A percentile compares a stretch with the other conserved stretches of the same genome.
Evolutionary conservation across 2,329 filamentous ascomycete genomes (phyloP).

Genomic region (Calonectria leucothoes): DNA sequence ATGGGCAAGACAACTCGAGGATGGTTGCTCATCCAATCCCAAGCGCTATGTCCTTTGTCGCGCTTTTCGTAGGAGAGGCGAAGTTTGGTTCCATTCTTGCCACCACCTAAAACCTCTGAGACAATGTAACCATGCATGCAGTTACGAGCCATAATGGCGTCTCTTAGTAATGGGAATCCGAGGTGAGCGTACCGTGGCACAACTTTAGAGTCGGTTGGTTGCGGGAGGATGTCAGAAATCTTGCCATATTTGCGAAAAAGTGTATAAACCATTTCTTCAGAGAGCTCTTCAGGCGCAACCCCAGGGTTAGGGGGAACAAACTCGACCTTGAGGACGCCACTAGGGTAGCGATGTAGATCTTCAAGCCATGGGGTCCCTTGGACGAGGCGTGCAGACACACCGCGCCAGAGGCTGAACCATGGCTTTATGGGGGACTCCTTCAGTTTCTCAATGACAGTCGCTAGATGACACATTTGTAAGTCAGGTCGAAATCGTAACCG

Average conservation of each 20-base stretch:
- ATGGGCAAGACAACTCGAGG: conserved; percentile 89
- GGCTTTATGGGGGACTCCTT: conserved; percentile 79
- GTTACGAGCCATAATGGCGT: conserved; percentile 89
- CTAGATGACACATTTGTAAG: conserved; percentile 41
- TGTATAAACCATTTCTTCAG: conserved; percentile 87
- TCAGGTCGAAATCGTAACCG: not conserved
- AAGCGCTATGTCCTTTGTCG: conserved; percentile 81
- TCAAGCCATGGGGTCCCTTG: conserved; percentile 93
- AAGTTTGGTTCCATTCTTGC: conserved; percentile 79
- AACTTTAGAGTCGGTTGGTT: conserved; percentile 88
- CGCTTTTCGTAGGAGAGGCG: conserved; percentile 87
- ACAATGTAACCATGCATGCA: conserved; percentile 90
- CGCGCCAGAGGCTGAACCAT: conserved; percentile 88
- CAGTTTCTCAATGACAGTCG: conserved; percentile 71
- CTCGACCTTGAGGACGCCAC: conserved; percentile 80
- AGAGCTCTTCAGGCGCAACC: conserved; percentile 79
- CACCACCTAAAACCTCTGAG: conserved; percentile 75
- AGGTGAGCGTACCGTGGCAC: conserved; percentile 83
- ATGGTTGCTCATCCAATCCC: conserved; percentile 88
- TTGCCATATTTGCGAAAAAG: conserved; percentile 93
- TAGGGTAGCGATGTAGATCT: conserved; percentile 87
- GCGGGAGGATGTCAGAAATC: conserved; percentile 84
- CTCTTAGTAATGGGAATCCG: conserved; percentile 78
- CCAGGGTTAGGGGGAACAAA: conserved; percentile 82
- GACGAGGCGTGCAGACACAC: conserved; percentile 79